Base-by-base conservation (phyloP, 2,329 filamentous ascomycete species). In the Xylaria sp. region DNA sequence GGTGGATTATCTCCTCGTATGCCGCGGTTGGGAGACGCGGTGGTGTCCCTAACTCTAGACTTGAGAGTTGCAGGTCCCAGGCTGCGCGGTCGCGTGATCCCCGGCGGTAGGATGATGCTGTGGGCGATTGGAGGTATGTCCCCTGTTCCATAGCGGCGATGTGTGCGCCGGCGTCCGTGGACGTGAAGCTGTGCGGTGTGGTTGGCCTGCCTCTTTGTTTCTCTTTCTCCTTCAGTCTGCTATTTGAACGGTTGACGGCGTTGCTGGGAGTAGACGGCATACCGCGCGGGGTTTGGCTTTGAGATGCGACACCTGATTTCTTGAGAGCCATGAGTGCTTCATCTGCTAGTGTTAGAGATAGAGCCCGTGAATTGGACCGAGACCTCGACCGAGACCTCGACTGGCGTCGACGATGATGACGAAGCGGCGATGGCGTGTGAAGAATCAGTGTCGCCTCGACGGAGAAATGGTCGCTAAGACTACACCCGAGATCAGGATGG, bases 401-500 rank as follows among this genome's bases (percentile, higher is more conserved):
- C 53, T 50, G 48, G 29, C 23, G 68, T 23, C 58, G 47, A 66
- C 59, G 50, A 48, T 60, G 37, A 59, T 51, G 61, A 10, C 12
- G 60, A 27, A 23, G 71, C 10, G 57, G 66, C 18, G 66, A 65
- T 29, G 79, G 75, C 1, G 77, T 78, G 72, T 85, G 82, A 13
- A 87, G 84, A 4, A 82, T 81, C 10, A 98, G 84, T 0, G 93
- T 94, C 5, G 93, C 90, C 78, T 95, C 92, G 62, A 98, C 92
- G 25, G 93, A 94, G 79, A 98, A 98, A 79, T 98, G 96, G 78
- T 99, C 95, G 74, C 94, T 98, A 29, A 98, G 85, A 1, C 93
- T 97, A 81, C 94, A 97, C 70, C 89, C 86, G 1, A 98, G 84
- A 1, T 87, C 88, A 0, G 94, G 93, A 79, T 98, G 94, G 10